A percentile compares a stretch with the other conserved stretches of the same genome.
phyloP scores from a whole-genome alignment of 176 grass and related monocot genomes.

The Hsuehochloa calcarea region DNA sequence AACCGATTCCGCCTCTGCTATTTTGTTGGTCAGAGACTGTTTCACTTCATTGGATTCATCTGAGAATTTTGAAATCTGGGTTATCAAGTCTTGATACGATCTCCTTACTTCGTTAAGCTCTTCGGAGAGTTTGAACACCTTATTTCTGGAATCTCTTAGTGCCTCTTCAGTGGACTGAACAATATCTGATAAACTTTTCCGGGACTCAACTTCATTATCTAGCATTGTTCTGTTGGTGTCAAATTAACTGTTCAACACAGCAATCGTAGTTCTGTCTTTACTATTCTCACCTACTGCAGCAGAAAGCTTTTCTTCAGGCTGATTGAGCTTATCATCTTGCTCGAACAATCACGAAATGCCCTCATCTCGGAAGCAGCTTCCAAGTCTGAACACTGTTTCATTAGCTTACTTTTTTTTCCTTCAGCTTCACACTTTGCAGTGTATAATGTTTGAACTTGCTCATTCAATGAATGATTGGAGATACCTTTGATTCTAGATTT shows the following conservation, averaged over 20 bases:
- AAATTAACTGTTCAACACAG: constrained; percentile 61
- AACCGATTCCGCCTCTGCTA: constrained; percentile 70
- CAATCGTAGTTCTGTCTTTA: constrained; percentile 49
- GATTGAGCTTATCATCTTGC: constrained; percentile 61
- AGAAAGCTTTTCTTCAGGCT: constrained; percentile 73
- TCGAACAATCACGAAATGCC: constrained; percentile 53
- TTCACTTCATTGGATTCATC: constrained; percentile 58
- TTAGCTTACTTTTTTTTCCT: constrained; percentile 57
- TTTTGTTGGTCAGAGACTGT: constrained; percentile 45
- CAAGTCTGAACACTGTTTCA: constrained; percentile 51
- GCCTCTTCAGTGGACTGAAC: constrained; percentile 61
- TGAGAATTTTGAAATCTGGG: constrained; percentile 60
- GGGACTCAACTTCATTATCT: constrained; percentile 51
- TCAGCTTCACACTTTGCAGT: constrained; percentile 52
- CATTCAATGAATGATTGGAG: constrained; percentile 68
- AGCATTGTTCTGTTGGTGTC: constrained; percentile 52
- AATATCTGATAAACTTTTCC: constrained; percentile 58
- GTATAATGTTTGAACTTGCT: constrained; percentile 48
- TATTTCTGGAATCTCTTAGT: constrained; percentile 58
- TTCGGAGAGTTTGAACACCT: constrained; percentile 61
- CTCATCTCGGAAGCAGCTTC: constrained; percentile 61
- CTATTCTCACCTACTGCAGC: constrained; percentile 51
- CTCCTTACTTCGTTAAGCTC: constrained; percentile 55
- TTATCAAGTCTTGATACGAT: constrained; percentile 61
- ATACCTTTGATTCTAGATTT: constrained; percentile 58